phyloP scores from a whole-genome alignment of 345 rosid genomes.

The Eucalyptus victrix region DNA sequence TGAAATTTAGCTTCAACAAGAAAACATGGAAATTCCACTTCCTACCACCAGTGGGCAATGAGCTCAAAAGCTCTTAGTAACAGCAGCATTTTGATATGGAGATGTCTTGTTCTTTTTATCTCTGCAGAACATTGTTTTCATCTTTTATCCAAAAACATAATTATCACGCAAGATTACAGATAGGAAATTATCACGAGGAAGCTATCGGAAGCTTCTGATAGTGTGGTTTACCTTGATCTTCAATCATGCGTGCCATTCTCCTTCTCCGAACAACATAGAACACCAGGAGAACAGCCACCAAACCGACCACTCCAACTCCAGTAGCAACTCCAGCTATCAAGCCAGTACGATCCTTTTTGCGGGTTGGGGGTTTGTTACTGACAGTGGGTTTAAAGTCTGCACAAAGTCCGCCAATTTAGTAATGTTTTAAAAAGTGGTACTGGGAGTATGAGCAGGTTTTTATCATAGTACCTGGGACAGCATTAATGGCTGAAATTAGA shows the following conservation, averaged over 20 bases:
- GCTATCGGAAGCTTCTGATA: background rate
- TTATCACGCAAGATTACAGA: background rate
- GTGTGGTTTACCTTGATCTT: constrained; percentile 42
- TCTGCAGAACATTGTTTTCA: background rate
- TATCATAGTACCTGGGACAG: too few species aligned
- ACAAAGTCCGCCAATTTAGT: too few species aligned
- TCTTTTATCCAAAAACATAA: background rate
- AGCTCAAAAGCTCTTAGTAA: background rate
- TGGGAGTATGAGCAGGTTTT: too few species aligned
- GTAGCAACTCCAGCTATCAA: constrained; percentile 41
- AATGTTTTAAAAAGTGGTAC: too few species aligned
- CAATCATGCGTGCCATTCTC: constrained; percentile 8
- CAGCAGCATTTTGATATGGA: background rate
- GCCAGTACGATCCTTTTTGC: background rate
- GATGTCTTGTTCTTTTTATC: background rate
- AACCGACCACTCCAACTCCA: constrained; percentile 26
- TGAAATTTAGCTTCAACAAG: background rate
- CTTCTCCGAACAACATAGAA: constrained; percentile 23
- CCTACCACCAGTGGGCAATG: background rate
- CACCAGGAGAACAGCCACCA: constrained; percentile 10
- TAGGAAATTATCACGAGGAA: background rate
- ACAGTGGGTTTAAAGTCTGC: too few species aligned
- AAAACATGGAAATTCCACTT: background rate
- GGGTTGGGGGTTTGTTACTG: too few species aligned
- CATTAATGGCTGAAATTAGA: too few species aligned